Evolutionary conservation across 2,329 filamentous ascomycete species (phyloP).

Genomic region (Sporothrix luriei): DNA sequence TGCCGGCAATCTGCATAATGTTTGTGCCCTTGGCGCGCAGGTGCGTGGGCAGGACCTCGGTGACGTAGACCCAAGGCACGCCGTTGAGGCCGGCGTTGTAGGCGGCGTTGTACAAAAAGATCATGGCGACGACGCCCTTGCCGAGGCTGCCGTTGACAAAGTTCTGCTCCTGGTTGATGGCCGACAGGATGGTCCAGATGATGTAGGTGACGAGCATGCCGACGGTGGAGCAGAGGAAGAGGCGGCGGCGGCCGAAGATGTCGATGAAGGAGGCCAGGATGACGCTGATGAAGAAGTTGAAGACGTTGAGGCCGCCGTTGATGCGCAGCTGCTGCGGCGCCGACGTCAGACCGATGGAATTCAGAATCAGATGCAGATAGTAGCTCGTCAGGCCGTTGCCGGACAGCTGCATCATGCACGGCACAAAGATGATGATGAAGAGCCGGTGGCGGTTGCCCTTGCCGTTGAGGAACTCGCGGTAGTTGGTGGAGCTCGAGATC

Average conservation of each 20-base stretch:
- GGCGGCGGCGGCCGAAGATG: slow-evolving; percentile 40
- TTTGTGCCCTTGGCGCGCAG: slow-evolving; percentile 44
- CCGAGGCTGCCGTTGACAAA: slow-evolving; percentile 13
- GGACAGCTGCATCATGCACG: slow-evolving; percentile 27
- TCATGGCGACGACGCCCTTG: slow-evolving; percentile 41
- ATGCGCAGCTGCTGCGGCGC: slow-evolving; percentile 46
- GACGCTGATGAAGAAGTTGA: slow-evolving; percentile 30
- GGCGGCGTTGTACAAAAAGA: slow-evolving; percentile 45
- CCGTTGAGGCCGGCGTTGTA: slow-evolving; percentile 45
- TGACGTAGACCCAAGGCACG: slow-evolving; percentile 49
- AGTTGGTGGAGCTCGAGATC: slow-evolving; percentile 34
- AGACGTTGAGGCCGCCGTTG: slow-evolving; percentile 43
- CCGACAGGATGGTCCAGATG: slow-evolving; percentile 18
- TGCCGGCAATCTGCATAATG: slow-evolving; percentile 39
- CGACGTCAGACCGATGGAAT: slow-evolving; percentile 40
- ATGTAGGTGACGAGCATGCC: slow-evolving; percentile 35
- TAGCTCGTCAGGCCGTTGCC: slow-evolving; percentile 29
- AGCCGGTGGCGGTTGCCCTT: slow-evolving; percentile 31
- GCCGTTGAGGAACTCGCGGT: slow-evolving; percentile 45
- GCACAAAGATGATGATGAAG: slow-evolving; percentile 29
- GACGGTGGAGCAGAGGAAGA: slow-evolving; percentile 42
- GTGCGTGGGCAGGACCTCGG: slow-evolving; percentile 50
- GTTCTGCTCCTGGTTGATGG: slow-evolving; percentile 57
- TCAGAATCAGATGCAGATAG: slow-evolving; percentile 26
- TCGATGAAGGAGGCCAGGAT: slow-evolving; percentile 39